Base-by-base conservation (phyloP, 768 basidiomycete genomes). In the Leccinum variicolor region DNA sequence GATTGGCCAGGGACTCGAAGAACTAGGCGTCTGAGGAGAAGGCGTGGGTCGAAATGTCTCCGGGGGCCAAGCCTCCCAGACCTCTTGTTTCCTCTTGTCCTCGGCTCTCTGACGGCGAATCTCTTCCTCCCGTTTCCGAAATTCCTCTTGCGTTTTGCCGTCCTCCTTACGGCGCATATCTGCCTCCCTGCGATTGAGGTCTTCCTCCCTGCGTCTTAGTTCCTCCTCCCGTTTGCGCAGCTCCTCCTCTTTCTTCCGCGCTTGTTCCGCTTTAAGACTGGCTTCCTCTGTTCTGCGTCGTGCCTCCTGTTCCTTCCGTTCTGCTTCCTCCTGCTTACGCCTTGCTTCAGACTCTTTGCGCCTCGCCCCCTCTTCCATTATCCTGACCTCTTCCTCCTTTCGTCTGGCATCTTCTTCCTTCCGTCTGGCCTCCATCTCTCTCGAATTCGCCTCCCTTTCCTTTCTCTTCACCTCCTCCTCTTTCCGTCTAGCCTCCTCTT, bases 131-230 rank as follows among this genome's bases (percentile, higher is more conserved):
- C 67, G 70, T 61, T 58, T 74, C 50, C 64, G 66, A 54, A 70
- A 68, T 11, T 68, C 68, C 0, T 66, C 67, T 58, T 73, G 62
- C 60, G 57, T 25, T 26, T 61, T 68, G 52, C 63, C 71, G 17
- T 64, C 69, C 29, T 67, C 67, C 59, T 63, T 64, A 41, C 68
- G 72, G 45, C 70, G 63, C 58, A 67, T 64, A 15, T 74, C 73
- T 49, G 68, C 63, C 58, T 69, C 68, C 48, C 71, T 63, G 57
- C 65, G 70, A 53, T 55, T 63, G 15, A 68, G 59, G 19, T 70
- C 76, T 52, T 72, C 74, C 49, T 76, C 75, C 52, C 59, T 63
- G n/a, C 64, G 66, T 28, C 39, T 63, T 9, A 69, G 59, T 26
- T 70, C 67, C 19, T 67, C 73, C 54, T 75, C 69, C 34, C 64